Percentiles rank a stretch among this genome's conserved stretches.
These are phyloP conservation scores for Penicillium dipodomyicola DNA, from an alignment of 495 filamentous ascomycete genomes.

Conservation along the genomic window DNA sequence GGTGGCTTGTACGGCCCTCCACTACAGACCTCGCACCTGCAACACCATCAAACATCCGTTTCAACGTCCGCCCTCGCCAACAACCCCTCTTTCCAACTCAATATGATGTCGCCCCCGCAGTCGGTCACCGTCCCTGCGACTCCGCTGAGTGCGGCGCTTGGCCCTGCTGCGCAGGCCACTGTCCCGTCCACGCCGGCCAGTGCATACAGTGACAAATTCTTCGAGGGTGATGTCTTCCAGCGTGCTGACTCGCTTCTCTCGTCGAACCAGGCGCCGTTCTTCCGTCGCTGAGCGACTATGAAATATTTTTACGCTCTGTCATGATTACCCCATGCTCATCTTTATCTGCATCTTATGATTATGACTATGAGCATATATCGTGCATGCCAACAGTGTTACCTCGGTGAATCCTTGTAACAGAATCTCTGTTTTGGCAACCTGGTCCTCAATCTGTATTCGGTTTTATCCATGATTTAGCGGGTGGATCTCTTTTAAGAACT, in stretches of 20 bases:
- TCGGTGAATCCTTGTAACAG: background rate
- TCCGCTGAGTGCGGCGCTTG: slow-evolving; percentile 80
- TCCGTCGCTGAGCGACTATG: slow-evolving; percentile 24
- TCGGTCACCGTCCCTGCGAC: slow-evolving; percentile 55
- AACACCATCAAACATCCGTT: slow-evolving; percentile 33
- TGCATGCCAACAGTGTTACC: background rate
- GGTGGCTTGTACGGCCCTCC: slow-evolving; percentile 41
- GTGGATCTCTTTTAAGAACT: slow-evolving; percentile 1
- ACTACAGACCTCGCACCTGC: slow-evolving; percentile 33
- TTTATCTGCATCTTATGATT: slow-evolving; percentile 11
- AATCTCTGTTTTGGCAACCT: background rate
- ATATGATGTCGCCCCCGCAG: slow-evolving; percentile 38
- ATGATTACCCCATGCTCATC: slow-evolving; percentile 1
- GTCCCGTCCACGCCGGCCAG: slow-evolving; percentile 76
- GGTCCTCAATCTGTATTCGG: background rate
- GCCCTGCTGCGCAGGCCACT: slow-evolving; percentile 84
- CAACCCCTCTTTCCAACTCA: slow-evolving; percentile 30
- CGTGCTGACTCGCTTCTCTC: slow-evolving; percentile 68
- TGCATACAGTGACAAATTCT: slow-evolving; percentile 61
- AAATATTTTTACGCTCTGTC: background rate
- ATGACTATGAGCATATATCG: slow-evolving; percentile 5
- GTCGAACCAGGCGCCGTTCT: slow-evolving; percentile 46
- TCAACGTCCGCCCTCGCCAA: slow-evolving; percentile 29
- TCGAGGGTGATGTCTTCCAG: slow-evolving; percentile 70
- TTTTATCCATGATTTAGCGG: slow-evolving; percentile 10